Conservation (phyloP, 2,329 filamentous ascomycete genomes). For the Teratosphaeriaceae sp. region DNA sequence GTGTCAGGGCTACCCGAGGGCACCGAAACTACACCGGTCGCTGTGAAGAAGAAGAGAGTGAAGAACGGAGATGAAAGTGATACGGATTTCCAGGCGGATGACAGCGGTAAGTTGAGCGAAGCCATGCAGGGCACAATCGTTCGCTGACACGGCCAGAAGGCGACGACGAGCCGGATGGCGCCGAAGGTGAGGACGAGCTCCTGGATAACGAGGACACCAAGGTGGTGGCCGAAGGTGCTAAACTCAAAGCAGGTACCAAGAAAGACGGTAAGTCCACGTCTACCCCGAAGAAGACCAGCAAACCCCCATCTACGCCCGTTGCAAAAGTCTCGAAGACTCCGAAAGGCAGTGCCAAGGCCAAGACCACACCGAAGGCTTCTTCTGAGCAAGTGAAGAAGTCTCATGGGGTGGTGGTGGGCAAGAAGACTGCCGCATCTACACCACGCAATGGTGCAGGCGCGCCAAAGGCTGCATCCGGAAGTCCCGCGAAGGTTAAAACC, state of each 20-base stretch:
- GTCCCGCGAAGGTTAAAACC: too few relatives aligned
- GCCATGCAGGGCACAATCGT: slow-evolving; percentile 17
- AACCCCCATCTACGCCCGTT: slow-evolving; percentile 1
- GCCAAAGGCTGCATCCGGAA: too few relatives aligned
- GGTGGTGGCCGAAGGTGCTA: slow-evolving; percentile 16
- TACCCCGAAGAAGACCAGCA: background rate
- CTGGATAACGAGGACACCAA: slow-evolving; percentile 10
- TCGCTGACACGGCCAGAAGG: background rate
- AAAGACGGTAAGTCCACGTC: slow-evolving; percentile 3
- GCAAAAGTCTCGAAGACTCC: slow-evolving; percentile 7
- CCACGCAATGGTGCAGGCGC: background rate
- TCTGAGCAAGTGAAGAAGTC: slow-evolving; percentile 19
- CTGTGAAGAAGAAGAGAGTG: slow-evolving; percentile 28
- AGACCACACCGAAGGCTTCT: slow-evolving; percentile 11
- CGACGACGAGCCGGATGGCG: slow-evolving; percentile 1
- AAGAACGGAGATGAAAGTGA: slow-evolving; percentile 37
- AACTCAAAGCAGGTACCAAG: slow-evolving; percentile 20
- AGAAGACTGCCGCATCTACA: background rate
- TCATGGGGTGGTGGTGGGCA: slow-evolving; percentile 4
- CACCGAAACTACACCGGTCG: slow-evolving; percentile 17
- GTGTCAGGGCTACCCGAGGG: slow-evolving; percentile 20
- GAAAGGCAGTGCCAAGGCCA: slow-evolving; percentile 2
- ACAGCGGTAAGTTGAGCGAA: slow-evolving; percentile 30
- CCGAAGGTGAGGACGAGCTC: slow-evolving; percentile 22
- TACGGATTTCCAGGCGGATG: slow-evolving; percentile 44